Evolutionary conservation across 139 green algal genomes (phyloP), one percentile per base, ranked within the genome.

Genomic region (Coelastrella sp.): DNA sequence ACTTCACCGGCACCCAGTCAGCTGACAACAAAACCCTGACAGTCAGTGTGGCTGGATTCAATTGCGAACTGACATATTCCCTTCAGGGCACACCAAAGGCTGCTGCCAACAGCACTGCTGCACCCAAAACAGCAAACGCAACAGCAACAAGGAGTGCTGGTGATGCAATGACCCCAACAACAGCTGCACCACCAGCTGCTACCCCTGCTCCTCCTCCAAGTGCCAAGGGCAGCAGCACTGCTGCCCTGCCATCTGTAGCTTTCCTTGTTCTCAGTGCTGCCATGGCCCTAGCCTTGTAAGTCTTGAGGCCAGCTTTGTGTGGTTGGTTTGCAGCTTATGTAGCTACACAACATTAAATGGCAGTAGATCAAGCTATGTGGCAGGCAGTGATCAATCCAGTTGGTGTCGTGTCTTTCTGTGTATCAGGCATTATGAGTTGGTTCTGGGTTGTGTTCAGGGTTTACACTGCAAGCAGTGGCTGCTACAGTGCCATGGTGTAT

Each of bases 31-130:
- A 22, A 15, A 24, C 58, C 10, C 59, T 88, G 57, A 80, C 83
- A 10, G 83, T 88, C 9, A 57, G 63, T 56, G 66, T 88, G 8
- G 83, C 17, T 4, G 66, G 35, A 15, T 80, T 79, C 57, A 61
- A 65, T 7, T 88, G 83, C 66, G 22, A 66, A 35, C 83, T 88
- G 9, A 73, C 60, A n/a, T 88, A 88, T 66, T n/a, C 27, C 35
- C 9, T 73, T 15, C 65, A 79, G 66, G 56, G 7, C 17, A 24
- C 61, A 61, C 11, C 60, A 61, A 61, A 20, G 9, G 14, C 61
- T 9, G 10, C 81, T 24, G 11, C 6, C 17, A 61, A 24, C n/a
- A 76, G 24, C 24, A 75, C 56, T 24, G 81, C 81, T 76, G 68
- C 68, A 11, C 15, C 15, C 68, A 76, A 76, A 24, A 76, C 68